Percentiles rank a stretch among this genome's conserved stretches.
phyloP scores from a whole-genome alignment of 352 stramenopile species.

The Phytophthora pisi region DNA sequence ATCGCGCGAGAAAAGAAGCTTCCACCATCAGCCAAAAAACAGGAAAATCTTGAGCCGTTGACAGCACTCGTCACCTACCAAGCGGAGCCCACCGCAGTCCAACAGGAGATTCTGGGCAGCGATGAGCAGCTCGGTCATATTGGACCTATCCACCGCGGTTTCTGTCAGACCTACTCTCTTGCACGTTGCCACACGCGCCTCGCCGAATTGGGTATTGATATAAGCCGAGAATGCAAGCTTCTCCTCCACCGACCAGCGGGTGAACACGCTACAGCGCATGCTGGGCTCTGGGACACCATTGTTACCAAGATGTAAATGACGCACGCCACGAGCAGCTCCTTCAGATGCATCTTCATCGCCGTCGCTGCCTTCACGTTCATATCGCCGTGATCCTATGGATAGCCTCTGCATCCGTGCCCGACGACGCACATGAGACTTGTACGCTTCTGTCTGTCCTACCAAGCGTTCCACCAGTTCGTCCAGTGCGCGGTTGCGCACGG shows the following conservation, averaged over 20 bases:
- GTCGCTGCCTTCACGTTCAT: slow-evolving; percentile 19
- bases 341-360: slow-evolving; percentile 22
- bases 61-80: slow-evolving; percentile 55
- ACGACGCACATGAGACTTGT: slow-evolving; percentile 50
- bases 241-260: slow-evolving; percentile 55
- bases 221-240: slow-evolving; percentile 51
- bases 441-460: slow-evolving; percentile 68
- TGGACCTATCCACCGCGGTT: slow-evolving; percentile 53
- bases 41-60: slow-evolving; percentile 80
- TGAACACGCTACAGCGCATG: slow-evolving; percentile 56
- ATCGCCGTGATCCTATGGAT: slow-evolving; percentile 17
- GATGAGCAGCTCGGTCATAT: slow-evolving; percentile 51
- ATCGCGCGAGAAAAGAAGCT: not conserved
- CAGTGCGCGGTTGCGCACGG: slow-evolving; percentile 80
- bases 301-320: slow-evolving; percentile 23
- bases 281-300: slow-evolving; percentile 10
- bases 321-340: slow-evolving; percentile 31
- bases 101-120: slow-evolving; percentile 73
- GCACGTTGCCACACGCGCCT: slow-evolving; percentile 62
- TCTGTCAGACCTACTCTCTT: slow-evolving; percentile 73
- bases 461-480: slow-evolving; percentile 79
- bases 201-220: slow-evolving; percentile 63
- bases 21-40: slow-evolving; percentile 54
- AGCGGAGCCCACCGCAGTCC: slow-evolving; percentile 50
- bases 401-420: slow-evolving; percentile 37